Percentiles rank a stretch among this genome's conserved stretches.
phyloP scores from a whole-genome alignment of 805 yeast genomes.

The Candida andamanensis region DNA sequence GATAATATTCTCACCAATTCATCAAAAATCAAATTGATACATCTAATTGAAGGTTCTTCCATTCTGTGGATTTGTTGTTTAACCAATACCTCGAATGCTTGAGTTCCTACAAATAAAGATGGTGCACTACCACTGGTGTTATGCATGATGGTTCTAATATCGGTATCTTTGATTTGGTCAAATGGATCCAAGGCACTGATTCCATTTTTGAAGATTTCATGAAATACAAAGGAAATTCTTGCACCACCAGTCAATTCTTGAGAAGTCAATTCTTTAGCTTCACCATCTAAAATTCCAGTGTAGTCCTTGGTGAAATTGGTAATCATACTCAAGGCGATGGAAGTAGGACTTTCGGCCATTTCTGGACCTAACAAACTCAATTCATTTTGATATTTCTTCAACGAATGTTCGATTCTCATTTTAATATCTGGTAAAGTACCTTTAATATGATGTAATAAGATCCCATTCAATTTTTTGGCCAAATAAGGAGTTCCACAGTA shows the following conservation, averaged over 20 bases:
- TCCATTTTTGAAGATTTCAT: constrained; percentile 92
- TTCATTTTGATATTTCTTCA: constrained; percentile 81
- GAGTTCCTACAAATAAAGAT: constrained; percentile 92
- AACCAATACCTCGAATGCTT: constrained; percentile 92
- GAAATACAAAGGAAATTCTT: constrained; percentile 93
- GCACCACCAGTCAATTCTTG: constrained; percentile 97
- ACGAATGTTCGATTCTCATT: constrained; percentile 77
- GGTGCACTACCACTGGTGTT: constrained; percentile 97
- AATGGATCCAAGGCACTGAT: constrained; percentile 89
- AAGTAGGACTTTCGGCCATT: constrained; percentile 81
- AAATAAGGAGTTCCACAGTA: constrained; percentile 98
- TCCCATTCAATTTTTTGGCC: constrained; percentile 85
- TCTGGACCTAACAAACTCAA: constrained; percentile 79
- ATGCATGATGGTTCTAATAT: constrained; percentile 94
- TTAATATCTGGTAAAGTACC: constrained; percentile 78
- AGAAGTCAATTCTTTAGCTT: constrained; percentile 80
- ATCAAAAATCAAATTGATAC: constrained; percentile 87
- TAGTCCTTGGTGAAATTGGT: constrained; percentile 91
- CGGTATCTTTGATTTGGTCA: constrained; percentile 92
- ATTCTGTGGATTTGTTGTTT: constrained; percentile 90
- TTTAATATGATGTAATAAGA: constrained; percentile 80
- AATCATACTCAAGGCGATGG: constrained; percentile 83
- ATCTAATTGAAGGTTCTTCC: constrained; percentile 87
- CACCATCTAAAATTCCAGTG: constrained; percentile 87
- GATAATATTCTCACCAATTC: constrained; percentile 88